phyloP scores from a whole-genome alignment of 345 rosid genomes.

The Camelina hispida region DNA sequence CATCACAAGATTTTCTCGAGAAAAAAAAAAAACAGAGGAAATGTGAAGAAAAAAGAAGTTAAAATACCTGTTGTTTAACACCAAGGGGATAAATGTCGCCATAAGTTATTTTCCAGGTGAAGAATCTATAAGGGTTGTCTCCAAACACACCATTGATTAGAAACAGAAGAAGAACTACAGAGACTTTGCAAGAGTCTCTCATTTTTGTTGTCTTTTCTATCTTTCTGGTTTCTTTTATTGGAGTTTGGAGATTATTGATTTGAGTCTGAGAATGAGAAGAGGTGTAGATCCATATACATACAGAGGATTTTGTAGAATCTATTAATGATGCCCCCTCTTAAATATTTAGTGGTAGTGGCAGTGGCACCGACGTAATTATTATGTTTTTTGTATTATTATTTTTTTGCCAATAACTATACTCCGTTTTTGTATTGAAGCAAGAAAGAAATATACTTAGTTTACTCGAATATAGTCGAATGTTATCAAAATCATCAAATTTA shows the following conservation, averaged over 20 bases:
- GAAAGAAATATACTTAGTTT: too few species aligned
- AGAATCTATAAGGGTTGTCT: constrained; percentile 79
- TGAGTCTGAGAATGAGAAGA: constrained; percentile 32
- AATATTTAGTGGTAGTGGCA: constrained; percentile 30
- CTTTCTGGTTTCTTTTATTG: not conserved
- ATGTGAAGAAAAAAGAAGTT: not conserved
- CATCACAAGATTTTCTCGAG: constrained; percentile 6
- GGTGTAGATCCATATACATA: constrained; percentile 44
- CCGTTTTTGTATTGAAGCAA: too few species aligned
- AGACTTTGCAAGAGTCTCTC: constrained; percentile 50
- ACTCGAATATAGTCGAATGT: not conserved
- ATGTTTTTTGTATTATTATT: too few species aligned
- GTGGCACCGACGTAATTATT: constrained; percentile 47
- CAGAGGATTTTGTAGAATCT: constrained; percentile 32
- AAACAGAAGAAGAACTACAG: constrained; percentile 51
- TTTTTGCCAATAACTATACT: too few species aligned
- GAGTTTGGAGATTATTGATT: constrained; percentile 13
- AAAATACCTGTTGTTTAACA: constrained; percentile 75
- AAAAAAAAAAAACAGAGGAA: not conserved
- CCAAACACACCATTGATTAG: constrained; percentile 60
- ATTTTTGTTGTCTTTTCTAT: constrained; percentile 24
- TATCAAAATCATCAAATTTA: not conserved
- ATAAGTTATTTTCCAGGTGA: constrained; percentile 86
- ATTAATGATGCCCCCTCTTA: constrained; percentile 34
- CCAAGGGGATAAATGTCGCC: constrained; percentile 95